phyloP scores from a whole-genome alignment of 139 green algal species.

The Tetraselmis striata region DNA sequence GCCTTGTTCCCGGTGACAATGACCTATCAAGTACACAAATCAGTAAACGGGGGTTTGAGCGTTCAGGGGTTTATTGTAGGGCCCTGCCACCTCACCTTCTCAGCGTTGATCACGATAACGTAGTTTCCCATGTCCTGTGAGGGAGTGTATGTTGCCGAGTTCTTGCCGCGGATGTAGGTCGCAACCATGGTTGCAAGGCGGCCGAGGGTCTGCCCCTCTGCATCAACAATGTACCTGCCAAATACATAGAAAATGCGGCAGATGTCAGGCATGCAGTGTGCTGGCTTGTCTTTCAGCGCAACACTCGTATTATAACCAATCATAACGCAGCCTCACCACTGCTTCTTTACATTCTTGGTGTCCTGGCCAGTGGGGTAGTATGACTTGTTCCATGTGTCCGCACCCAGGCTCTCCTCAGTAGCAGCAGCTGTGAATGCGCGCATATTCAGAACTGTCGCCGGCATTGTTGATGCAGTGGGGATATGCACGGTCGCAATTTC shows the following conservation, averaged over 20 bases:
- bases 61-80: too few relatives aligned
- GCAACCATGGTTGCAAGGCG: conserved; percentile 80
- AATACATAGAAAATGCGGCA: not conserved
- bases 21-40: too few relatives aligned
- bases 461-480: not conserved
- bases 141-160: conserved; percentile 77
- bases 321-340: too few relatives aligned
- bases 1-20: conserved; percentile 85
- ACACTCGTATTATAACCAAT: too few relatives aligned
- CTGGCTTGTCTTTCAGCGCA: too few relatives aligned
- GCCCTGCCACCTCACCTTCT: too few relatives aligned
- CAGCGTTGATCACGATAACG: conserved; percentile 94
- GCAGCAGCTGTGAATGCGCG: conserved; percentile 5
- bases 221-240: conserved; percentile 76
- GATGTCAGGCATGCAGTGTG: too few relatives aligned
- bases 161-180: conserved; percentile 88
- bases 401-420: conserved; percentile 9
- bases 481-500: too few relatives aligned
- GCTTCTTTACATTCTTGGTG: conserved; percentile 65
- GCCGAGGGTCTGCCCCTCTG: conserved; percentile 87
- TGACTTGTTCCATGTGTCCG: conserved; percentile 84
- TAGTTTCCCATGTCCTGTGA: conserved; percentile 94
- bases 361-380: conserved; percentile 93
- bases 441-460: too few relatives aligned
- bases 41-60: too few relatives aligned